Evolutionary conservation across 1,284 basidiomycete species (phyloP).

Genomic region (Ustanciosporium gigantosporum): DNA sequence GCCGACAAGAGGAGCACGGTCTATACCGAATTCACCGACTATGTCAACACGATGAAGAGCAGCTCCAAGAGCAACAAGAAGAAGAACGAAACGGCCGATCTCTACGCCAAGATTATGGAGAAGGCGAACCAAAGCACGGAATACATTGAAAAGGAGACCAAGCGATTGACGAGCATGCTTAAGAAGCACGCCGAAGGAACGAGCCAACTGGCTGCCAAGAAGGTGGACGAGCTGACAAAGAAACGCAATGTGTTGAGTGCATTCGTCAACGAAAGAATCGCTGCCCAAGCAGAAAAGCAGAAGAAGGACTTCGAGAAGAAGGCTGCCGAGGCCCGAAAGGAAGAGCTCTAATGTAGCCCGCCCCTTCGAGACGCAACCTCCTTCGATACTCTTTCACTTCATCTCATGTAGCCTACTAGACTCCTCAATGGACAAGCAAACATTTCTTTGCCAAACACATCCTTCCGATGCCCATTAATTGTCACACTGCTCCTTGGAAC

Average conservation of each 20-base stretch:
- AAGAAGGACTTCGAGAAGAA: too few relatives aligned
- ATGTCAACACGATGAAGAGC: slow-evolving; percentile 52
- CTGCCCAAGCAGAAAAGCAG: slow-evolving; percentile 38
- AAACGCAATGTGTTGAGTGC: slow-evolving; percentile 83
- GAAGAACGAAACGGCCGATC: slow-evolving; percentile 67
- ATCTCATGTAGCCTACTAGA: too few relatives aligned
- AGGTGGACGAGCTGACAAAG: slow-evolving; percentile 90
- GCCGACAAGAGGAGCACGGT: slow-evolving; percentile 66
- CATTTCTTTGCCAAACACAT: too few relatives aligned
- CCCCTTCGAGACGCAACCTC: too few relatives aligned
- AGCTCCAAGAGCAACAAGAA: slow-evolving; percentile 50
- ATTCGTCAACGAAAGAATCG: slow-evolving; percentile 65
- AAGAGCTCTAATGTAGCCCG: slow-evolving; percentile 34
- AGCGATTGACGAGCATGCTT: slow-evolving; percentile 71
- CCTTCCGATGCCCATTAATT: too few relatives aligned
- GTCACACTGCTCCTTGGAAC: too few relatives aligned
- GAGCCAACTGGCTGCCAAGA: slow-evolving; percentile 69
- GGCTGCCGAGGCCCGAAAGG: slow-evolving; percentile 24
- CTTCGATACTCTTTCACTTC: too few relatives aligned
- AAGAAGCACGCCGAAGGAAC: slow-evolving; percentile 67
- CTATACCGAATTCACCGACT: slow-evolving; percentile 67
- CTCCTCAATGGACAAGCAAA: too few relatives aligned
- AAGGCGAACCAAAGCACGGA: slow-evolving; percentile 73
- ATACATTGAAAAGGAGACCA: slow-evolving; percentile 84
- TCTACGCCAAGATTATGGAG: slow-evolving; percentile 86